Percentiles rank a stretch among this genome's conserved stretches.
These are phyloP conservation scores for Pichia gijzeniarum DNA, from an alignment of 805 yeast genomes.

Conservation along the genomic window DNA sequence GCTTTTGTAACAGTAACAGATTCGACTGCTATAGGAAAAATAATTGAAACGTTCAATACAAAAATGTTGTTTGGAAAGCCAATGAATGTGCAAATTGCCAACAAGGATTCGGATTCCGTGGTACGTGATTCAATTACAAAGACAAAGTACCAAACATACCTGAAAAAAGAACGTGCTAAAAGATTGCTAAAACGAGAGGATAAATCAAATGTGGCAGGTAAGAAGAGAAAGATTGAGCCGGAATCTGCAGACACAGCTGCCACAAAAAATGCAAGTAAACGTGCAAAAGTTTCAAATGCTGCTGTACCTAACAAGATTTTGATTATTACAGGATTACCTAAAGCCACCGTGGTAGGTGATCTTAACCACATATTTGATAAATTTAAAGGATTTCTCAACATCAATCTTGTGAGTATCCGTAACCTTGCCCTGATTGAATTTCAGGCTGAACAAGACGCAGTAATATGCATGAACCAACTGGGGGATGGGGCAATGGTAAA, in stretches of 20 bases:
- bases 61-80: constrained; percentile 40
- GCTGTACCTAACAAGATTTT: constrained; percentile 61
- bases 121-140: constrained; percentile 8
- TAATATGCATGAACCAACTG: constrained; percentile 19
- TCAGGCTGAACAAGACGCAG: constrained; percentile 46
- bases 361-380: constrained; percentile 42
- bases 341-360: constrained; percentile 32
- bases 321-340: constrained; percentile 60
- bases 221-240: constrained; percentile 19
- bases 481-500: constrained; percentile 18
- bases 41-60: constrained; percentile 38
- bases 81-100: constrained; percentile 40
- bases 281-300: neutral
- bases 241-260: neutral
- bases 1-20: constrained; percentile 62
- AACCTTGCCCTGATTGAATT: constrained; percentile 81
- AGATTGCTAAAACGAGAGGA: constrained; percentile 20
- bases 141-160: constrained; percentile 15
- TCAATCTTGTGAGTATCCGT: constrained; percentile 59
- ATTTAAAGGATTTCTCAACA: constrained; percentile 56
- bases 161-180: constrained; percentile 8
- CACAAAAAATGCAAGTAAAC: neutral
- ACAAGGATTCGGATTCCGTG: constrained; percentile 38
- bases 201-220: constrained; percentile 7
- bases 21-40: constrained; percentile 37